Evolutionary conservation across 345 rosid genomes (phyloP).

Genomic region (Sonneratia caseolaris): DNA sequence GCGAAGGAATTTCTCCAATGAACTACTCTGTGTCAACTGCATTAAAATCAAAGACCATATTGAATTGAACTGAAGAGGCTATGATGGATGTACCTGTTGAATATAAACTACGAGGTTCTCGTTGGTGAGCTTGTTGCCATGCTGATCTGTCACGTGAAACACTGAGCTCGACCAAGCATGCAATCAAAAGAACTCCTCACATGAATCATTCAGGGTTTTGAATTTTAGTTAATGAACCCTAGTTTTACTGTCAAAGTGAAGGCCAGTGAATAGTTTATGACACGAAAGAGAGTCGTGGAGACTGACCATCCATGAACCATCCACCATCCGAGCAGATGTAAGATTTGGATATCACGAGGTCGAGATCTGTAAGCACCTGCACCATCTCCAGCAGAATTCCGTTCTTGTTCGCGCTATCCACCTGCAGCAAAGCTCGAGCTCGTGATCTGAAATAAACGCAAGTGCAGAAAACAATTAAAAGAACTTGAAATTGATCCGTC

Average conservation of each 20-base stretch:
- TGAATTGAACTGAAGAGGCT: too few species aligned
- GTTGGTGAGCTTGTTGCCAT: constrained; percentile 30
- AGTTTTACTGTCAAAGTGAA: too few species aligned
- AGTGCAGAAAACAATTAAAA: background rate
- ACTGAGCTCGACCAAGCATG: constrained; percentile 14
- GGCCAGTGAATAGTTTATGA: too few species aligned
- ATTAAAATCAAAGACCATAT: too few species aligned
- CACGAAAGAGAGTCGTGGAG: background rate
- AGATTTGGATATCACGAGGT: constrained; percentile 86
- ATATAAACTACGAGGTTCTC: constrained; percentile 34
- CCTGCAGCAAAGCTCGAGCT: constrained; percentile 30
- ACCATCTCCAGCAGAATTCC: constrained; percentile 92
- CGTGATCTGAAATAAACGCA: background rate
- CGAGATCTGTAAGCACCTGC: constrained; percentile 87
- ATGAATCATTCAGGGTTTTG: too few species aligned
- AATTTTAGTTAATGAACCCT: too few species aligned
- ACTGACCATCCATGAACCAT: constrained; percentile 96
- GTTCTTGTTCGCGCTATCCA: constrained; percentile 81
- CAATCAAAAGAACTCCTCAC: background rate
- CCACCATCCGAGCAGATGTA: constrained; percentile 93
- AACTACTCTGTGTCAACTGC: too few species aligned
- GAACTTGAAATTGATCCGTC: background rate
- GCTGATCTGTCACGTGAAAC: constrained; percentile 41
- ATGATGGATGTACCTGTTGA: constrained; percentile 20
- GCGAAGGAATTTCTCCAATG: too few species aligned